Evolutionary conservation across 2,329 filamentous ascomycete genomes (phyloP), one percentile per base, ranked within the genome.

Genomic region (Hysterium pulicare): DNA sequence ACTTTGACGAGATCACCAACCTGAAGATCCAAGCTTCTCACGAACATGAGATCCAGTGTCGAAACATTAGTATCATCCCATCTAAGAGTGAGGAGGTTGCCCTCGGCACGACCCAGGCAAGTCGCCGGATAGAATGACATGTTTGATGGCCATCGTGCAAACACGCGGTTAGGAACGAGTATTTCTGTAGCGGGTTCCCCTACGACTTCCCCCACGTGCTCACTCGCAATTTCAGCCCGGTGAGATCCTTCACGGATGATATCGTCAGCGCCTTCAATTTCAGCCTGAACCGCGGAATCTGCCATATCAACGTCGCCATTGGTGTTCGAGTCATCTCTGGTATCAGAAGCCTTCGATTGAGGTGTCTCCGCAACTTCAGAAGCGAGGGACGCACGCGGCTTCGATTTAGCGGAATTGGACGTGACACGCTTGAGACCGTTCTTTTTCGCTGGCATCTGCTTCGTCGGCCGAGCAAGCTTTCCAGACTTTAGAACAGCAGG

Each of bases 91-190:
- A 75, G 74, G 22, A 70, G 71, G 9, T 64, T 58, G 2, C 61
- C 54, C 33, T 67, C 58, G 16, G 72, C 64, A 13, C 62, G 64
- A 2, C 73, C 75, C 24, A 81, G 58, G 51, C 74, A 83, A n/a
- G 73, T 78, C 7, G 77, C 81, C 36, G 81, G 78, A 54, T 80
- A 82, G 55, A 76, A 83, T n/a, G 66, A 70, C 40, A 72, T 71
- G 36, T 68, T 73, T 16, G 75, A 74, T 49, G 73, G 79, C 72
- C 80, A 84, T 21, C 71, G 68, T 6, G 80, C 79, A 47, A 83
- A 71, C 0, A 83, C 72, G 46, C 81, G 72, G 41, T 77, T 75
- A 4, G 73, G 72, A 10, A 70, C 66, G 19, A 72, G 50, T 8
- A 67, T 28, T 20, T 58, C 51, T 10, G 46, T 50, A 3, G 50